Evolutionary conservation across 2,329 filamentous ascomycete species (phyloP), one percentile per base, ranked within the genome.

Genomic region (Pseudocercospora macadamiae): DNA sequence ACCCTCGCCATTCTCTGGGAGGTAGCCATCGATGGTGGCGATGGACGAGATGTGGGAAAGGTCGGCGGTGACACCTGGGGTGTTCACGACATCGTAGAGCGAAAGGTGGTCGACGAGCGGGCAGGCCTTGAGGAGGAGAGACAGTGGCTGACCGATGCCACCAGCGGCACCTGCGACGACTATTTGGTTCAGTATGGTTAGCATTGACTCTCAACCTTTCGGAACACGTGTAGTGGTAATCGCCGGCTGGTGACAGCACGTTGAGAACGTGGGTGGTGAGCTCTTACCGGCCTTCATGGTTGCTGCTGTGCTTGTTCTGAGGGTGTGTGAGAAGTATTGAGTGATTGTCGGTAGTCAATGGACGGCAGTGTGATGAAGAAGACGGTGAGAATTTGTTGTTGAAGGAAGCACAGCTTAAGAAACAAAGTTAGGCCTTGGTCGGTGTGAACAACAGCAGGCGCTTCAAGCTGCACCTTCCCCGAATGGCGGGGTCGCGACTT

Each of bases 31-130:
- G 69, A 93, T 86, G 84, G 89, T 91, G 67, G 95, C 93, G 70
- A 86, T 84, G 63, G 92, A 91, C 61, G 93, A 96, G 80, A 99
- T 97, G 84, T 99, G 95, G 62, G 93, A 97, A 61, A 99, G 87
- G 77, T 99, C 95, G 73, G 93, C 88, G 66, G 93, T 91, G 74
- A 99, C 95, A 79, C 95, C 95, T 70, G 92, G 93, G 51, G 92
- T 96, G 86, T 97, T 97, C 79, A 97, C 93, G 68, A 99, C 93
- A 96, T 99, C 95, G 84, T 97, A 99, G 71, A 99, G 90, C 62
- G 92, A 84, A 71, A 99, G 90, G 82, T 97, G 91, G 73, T 93
- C 89, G 72, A 99, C 84, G 73, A 91, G 86, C 66, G 92, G 89
- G 74, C 84, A 90, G 68, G 89, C 86, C 86, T 99, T 99, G 76